phyloP scores from a whole-genome alignment of 768 basidiomycete species.

The Mycena chlorophos region DNA sequence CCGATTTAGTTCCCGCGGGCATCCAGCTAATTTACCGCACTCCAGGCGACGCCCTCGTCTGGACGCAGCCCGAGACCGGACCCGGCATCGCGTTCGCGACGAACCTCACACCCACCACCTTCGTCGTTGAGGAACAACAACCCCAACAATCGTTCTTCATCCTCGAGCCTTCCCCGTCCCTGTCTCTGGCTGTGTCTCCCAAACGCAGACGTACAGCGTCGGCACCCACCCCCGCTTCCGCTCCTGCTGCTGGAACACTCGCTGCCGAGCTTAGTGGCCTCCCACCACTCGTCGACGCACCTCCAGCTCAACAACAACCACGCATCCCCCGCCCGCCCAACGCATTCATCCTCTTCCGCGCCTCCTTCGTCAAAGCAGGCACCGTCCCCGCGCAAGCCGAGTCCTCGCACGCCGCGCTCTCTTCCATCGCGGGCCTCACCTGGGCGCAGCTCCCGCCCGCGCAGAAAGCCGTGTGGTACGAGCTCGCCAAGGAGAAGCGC shows the following conservation, averaged over 20 bases:
- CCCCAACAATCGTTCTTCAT: constrained; percentile 30
- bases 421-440: constrained; percentile 56
- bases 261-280: neutral
- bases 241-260: no score
- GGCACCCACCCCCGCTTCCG: neutral
- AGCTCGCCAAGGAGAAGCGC: constrained; percentile 45
- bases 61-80: constrained; percentile 38
- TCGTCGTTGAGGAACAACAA: constrained; percentile 31
- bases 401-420: constrained; percentile 56
- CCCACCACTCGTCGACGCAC: constrained; percentile 5
- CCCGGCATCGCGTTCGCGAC: constrained; percentile 49
- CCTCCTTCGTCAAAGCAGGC: constrained; percentile 53
- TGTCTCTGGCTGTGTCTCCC: constrained; percentile 5
- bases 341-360: constrained; percentile 62
- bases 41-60: constrained; percentile 38
- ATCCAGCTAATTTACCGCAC: neutral
- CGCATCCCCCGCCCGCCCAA: constrained; percentile 61
- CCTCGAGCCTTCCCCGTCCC: constrained; percentile 41
- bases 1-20: neutral
- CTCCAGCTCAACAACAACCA: constrained; percentile 20
- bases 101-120: constrained; percentile 52
- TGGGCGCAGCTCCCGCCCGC: constrained; percentile 49
- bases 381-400: constrained; percentile 54
- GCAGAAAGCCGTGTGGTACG: constrained; percentile 49
- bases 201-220: constrained; percentile 8